Conservation (phyloP, 78 protist genomes). For the Dictyostelium capitatum region DNA sequence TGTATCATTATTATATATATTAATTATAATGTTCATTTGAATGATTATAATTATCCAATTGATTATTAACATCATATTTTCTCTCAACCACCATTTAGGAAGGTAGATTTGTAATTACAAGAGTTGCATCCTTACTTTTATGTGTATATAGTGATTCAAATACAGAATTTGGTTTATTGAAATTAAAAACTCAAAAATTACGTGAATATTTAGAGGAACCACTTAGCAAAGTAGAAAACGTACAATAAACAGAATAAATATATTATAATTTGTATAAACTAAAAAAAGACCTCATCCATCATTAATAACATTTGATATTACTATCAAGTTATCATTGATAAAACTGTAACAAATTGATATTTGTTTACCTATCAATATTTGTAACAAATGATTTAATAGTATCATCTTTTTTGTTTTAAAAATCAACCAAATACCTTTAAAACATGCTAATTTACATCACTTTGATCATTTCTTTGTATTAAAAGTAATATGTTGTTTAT, state of each 20-base stretch:
- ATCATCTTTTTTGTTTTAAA: too few species aligned
- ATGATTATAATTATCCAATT: neutral
- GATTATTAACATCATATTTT: neutral
- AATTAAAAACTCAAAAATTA: slow-evolving; percentile 45
- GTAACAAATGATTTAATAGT: too few species aligned
- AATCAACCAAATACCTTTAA: too few species aligned
- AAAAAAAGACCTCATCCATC: too few species aligned
- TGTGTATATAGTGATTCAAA: slow-evolving; percentile 63
- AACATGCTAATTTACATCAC: too few species aligned
- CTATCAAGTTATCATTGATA: too few species aligned
- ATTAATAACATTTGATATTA: too few species aligned
- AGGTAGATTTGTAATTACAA: slow-evolving; percentile 65
- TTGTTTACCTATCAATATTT: too few species aligned
- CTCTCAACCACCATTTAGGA: neutral
- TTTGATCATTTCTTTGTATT: too few species aligned
- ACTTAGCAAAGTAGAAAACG: slow-evolving; percentile 59
- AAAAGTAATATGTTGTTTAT: too few species aligned
- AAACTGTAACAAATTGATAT: too few species aligned
- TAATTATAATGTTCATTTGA: neutral
- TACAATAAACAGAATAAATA: neutral
- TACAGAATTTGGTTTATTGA: slow-evolving; percentile 72
- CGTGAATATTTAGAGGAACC: slow-evolving; percentile 78
- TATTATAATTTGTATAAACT: too few species aligned
- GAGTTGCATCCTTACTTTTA: slow-evolving; percentile 53
- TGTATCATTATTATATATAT: neutral